These are phyloP conservation scores for Agaricus blazei DNA, from an alignment of 768 basidiomycete genomes.

Conservation along the genomic window DNA sequence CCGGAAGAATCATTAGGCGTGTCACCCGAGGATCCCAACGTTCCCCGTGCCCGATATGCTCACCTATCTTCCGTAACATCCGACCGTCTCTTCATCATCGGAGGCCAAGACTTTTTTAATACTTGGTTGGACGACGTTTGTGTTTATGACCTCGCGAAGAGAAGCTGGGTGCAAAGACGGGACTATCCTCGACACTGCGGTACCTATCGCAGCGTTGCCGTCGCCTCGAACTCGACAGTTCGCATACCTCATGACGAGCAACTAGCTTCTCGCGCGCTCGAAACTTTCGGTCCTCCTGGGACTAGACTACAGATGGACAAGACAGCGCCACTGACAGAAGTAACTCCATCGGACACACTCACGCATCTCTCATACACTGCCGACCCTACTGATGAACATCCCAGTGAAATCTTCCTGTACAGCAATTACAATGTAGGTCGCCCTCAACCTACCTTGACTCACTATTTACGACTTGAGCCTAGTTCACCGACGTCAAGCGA, in stretches of 20 bases:
- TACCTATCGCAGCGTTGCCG: conserved; percentile 91
- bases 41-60: conserved; percentile 88
- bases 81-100: conserved; percentile 84
- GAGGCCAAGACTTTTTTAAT: conserved; percentile 92
- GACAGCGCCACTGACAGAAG: conserved; percentile 34
- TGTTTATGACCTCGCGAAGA: conserved; percentile 73
- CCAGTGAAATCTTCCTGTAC: conserved; percentile 86
- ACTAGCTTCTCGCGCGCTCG: conserved; percentile 31
- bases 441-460: conserved; percentile 5
- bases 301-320: conserved; percentile 52
- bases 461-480: conserved; percentile 8
- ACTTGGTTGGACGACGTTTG: conserved; percentile 93
- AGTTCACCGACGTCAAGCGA: conserved; percentile 94
- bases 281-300: conserved; percentile 50
- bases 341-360: conserved; percentile 54
- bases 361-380: conserved; percentile 76
- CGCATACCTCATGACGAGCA: conserved; percentile 64
- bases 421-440: conserved; percentile 89
- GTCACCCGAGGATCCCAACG: conserved; percentile 38
- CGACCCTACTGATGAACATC: conserved; percentile 64
- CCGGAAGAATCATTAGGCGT: conserved; percentile 35
- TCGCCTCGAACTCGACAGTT: conserved; percentile 64
- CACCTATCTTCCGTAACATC: conserved; percentile 87
- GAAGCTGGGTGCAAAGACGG: conserved; percentile 75
- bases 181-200: conserved; percentile 92